Conservation (phyloP, 768 basidiomycete species). For the Boletus huronensis region DNA sequence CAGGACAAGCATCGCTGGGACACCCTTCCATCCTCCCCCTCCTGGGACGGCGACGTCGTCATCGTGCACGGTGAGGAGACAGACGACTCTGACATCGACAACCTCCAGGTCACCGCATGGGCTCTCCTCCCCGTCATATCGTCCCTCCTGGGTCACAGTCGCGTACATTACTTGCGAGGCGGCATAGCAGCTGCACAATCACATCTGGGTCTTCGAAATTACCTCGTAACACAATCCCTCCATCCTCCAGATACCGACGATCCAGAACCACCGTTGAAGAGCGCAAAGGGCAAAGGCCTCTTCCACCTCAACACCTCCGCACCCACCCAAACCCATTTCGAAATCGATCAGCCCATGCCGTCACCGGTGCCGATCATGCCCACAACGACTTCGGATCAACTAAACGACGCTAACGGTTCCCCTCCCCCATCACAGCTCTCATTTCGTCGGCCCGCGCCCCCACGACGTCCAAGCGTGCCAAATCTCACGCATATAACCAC, state of each 20-base stretch:
- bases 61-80: constrained; percentile 79
- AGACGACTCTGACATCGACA: constrained; percentile 59
- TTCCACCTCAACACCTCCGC: constrained; percentile 66
- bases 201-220: constrained; percentile 51
- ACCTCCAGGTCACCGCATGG: constrained; percentile 61
- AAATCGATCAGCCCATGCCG: constrained; percentile 51
- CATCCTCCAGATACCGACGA: constrained; percentile 11
- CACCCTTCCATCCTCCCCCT: constrained; percentile 40
- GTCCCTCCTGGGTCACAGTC: constrained; percentile 53
- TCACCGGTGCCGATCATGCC: constrained; percentile 61
- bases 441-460: constrained; percentile 50
- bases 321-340: constrained; percentile 50
- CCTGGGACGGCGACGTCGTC: constrained; percentile 70
- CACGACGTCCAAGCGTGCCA: constrained; percentile 59
- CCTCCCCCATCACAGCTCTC: constrained; percentile 63
- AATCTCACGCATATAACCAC: constrained; percentile 63
- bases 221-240: constrained; percentile 37
- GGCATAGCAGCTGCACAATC: constrained; percentile 63
- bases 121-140: constrained; percentile 61
- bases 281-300: constrained; percentile 45
- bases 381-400: constrained; percentile 37
- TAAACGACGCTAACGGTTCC: constrained; percentile 50
- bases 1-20: constrained; percentile 73
- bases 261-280: constrained; percentile 22
- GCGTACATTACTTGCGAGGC: constrained; percentile 67